Conservation (phyloP, 352 stramenopile genomes). For the Globisporangium emineosum region DNA sequence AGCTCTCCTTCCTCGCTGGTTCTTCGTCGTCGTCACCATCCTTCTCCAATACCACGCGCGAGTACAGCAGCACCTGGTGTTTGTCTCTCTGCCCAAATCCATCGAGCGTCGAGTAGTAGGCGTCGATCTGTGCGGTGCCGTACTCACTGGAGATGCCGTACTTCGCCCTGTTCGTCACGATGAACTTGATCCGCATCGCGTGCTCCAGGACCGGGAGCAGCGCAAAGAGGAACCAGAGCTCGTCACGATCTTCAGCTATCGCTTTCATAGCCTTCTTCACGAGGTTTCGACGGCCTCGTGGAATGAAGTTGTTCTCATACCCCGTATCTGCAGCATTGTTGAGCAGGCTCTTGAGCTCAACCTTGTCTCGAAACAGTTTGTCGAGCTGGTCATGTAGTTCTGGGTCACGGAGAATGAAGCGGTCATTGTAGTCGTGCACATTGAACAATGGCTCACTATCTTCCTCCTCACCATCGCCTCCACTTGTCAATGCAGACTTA, state of each 20-base stretch:
- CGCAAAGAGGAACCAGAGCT: slow-evolving; percentile 56
- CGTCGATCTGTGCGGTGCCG: slow-evolving; percentile 47
- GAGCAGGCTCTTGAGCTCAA: neutral
- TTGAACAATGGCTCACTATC: slow-evolving; percentile 26
- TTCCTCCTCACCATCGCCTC: neutral
- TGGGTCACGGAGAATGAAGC: slow-evolving; percentile 10
- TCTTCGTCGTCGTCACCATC: too few relatives aligned
- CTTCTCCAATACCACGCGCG: slow-evolving; percentile 25
- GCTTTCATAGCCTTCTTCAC: slow-evolving; percentile 29
- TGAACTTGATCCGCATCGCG: slow-evolving; percentile 54
- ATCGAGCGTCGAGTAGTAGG: slow-evolving; percentile 80
- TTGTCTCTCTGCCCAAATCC: slow-evolving; percentile 75
- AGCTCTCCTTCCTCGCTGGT: neutral
- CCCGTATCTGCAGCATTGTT: neutral
- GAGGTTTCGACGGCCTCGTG: slow-evolving; percentile 31
- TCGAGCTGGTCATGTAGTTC: neutral
- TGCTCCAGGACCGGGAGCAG: slow-evolving; percentile 69
- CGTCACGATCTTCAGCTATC: slow-evolving; percentile 29
- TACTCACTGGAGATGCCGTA: slow-evolving; percentile 37
- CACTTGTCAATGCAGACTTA: neutral
- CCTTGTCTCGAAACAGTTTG: neutral
- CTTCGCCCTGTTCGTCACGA: slow-evolving; percentile 32
- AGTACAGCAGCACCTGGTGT: slow-evolving; percentile 67
- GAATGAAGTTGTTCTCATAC: slow-evolving; percentile 29
- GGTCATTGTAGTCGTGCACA: slow-evolving; percentile 17